A percentile compares a stretch with the other conserved stretches of the same genome.
These are phyloP conservation scores for Talaromyces stipitatus DNA, from an alignment of 495 filamentous ascomycete species.

Conservation along the genomic window DNA sequence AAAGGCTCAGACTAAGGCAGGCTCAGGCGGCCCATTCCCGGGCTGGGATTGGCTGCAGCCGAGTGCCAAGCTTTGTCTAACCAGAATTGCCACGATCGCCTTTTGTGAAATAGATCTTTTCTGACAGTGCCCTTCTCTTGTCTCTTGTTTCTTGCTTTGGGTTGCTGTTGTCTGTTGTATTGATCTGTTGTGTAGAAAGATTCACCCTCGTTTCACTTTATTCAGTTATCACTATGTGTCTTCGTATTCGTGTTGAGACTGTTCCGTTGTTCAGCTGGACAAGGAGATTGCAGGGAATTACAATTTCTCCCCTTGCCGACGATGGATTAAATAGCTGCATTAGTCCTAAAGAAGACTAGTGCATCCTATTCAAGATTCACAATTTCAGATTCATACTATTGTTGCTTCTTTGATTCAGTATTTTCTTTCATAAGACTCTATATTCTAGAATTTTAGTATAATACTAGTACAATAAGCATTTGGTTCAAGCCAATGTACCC, in stretches of 20 bases:
- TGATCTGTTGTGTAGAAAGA: no score
- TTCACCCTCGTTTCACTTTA: neutral
- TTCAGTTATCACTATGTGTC: neutral
- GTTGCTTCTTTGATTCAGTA: no score
- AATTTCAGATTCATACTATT: no score
- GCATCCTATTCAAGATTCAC: neutral
- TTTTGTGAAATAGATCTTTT: neutral
- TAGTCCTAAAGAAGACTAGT: neutral
- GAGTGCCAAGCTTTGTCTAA: slow-evolving; percentile 6
- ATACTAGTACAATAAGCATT: neutral
- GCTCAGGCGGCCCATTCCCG: slow-evolving; percentile 5
- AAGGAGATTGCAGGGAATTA: neutral
- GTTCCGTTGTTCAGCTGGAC: neutral
- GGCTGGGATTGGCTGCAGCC: slow-evolving; percentile 5
- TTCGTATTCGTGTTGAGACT: neutral
- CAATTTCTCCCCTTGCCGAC: neutral
- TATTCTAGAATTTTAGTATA: neutral
- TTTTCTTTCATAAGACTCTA: neutral
- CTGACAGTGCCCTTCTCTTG: neutral
- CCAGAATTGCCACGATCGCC: slow-evolving; percentile 4
- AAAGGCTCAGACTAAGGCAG: slow-evolving; percentile 2
- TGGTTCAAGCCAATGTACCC: neutral
- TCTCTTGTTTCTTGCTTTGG: neutral
- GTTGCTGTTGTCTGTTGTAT: neutral
- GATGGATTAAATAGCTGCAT: neutral